phyloP scores from a whole-genome alignment of 2,329 filamentous ascomycete genomes.

The Byssoonygena ceratinophila region DNA sequence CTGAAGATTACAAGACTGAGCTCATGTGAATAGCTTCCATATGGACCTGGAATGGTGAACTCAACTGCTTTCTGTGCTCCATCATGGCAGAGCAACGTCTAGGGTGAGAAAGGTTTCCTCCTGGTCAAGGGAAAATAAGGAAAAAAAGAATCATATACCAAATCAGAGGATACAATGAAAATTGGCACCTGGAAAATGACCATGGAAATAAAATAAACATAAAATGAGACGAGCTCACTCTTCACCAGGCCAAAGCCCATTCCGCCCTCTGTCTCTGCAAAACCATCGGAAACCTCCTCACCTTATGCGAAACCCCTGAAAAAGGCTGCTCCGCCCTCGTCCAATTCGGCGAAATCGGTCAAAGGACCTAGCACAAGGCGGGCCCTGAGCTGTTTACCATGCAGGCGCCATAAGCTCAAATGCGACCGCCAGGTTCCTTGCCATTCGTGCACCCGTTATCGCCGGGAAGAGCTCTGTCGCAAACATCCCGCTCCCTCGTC shows the following conservation, averaged over 20 bases:
- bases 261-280: not conserved
- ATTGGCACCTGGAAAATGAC: not conserved
- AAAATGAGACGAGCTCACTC: too few species aligned
- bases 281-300: not conserved
- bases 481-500: slow-evolving; percentile 23
- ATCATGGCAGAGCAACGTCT: not conserved
- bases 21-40: too few species aligned
- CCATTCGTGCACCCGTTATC: slow-evolving; percentile 24
- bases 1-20: too few species aligned
- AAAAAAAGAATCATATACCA: not conserved
- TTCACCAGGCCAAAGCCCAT: not conserved
- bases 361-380: slow-evolving; percentile 14
- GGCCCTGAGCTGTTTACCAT: slow-evolving; percentile 26
- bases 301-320: not conserved
- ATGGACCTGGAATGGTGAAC: too few species aligned
- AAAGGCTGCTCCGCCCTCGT: not conserved
- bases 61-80: not conserved
- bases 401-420: slow-evolving; percentile 26
- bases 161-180: not conserved
- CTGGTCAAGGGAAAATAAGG: not conserved
- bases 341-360: not conserved
- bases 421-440: slow-evolving; percentile 28
- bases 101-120: not conserved
- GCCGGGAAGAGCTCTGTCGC: slow-evolving; percentile 24
- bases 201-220: too few species aligned